Evolutionary conservation across 1,284 basidiomycete genomes (phyloP), one percentile per base, ranked within the genome.

Genomic region (Cutaneotrichosporon spelunceum): DNA sequence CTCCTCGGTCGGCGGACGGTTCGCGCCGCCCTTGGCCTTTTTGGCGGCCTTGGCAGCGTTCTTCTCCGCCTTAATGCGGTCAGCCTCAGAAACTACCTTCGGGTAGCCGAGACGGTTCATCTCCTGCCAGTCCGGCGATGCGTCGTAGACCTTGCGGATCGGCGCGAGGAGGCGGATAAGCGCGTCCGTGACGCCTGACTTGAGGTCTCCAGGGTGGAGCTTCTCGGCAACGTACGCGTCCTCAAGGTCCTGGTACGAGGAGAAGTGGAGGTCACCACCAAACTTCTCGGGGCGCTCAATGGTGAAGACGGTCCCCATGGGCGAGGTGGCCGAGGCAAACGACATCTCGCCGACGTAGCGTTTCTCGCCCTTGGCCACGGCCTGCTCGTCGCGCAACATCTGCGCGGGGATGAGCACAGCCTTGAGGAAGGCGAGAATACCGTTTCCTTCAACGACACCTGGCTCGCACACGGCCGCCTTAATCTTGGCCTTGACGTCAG

Each of bases 381-480:
- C 74, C 58, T 74, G 83, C 66, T 90, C 88, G 30, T 88, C 74
- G 26, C 88, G 84, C 47, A 95, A 79, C 70, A 89, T 81, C 72
- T 86, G 88, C 68, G 97, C 88, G 33, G 95, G 95, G 72, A 98
- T 89, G 59, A 98, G 79, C 30, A 98, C 96, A 14, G 91, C 86
- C 66, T 88, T 82, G 61, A 90, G 85, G 82, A 99, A 99, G 1
- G 92, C 84, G 6, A 99, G 84, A 0, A 99, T 83, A 39, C 95
- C 95, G 77, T 99, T 99, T 33, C 89, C 91, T 55, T 87, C 84
- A 36, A 88, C 82, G 71, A 90, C 93, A n/a, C 94, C 94, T 66
- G 94, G 92, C 67, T 93, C 91, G 76, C 95, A 99, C 73, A 96
- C 90, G 0, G 96, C 95, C 45, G 83, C 83, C 78, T 91, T 93